Conservation (phyloP, 495 filamentous ascomycete species). For the Durotheca rogersii region DNA sequence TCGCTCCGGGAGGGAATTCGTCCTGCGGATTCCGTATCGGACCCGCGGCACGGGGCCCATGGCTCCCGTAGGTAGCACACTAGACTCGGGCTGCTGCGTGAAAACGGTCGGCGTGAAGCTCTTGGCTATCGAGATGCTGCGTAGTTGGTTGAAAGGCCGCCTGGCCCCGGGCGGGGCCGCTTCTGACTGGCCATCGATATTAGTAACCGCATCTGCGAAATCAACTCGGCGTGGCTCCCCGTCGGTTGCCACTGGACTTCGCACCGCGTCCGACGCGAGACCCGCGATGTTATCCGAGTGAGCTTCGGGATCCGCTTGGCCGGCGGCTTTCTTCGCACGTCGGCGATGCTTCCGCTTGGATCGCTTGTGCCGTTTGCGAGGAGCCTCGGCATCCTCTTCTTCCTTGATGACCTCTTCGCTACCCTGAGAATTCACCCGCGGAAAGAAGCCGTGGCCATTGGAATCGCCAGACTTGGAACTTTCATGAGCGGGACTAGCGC, state of each 20-base stretch:
- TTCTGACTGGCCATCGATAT: constrained; percentile 38
- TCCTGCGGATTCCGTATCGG: constrained; percentile 66
- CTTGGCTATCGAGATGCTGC: constrained; percentile 44
- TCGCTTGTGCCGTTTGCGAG: constrained; percentile 37
- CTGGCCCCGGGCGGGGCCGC: constrained; percentile 22
- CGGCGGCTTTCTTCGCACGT: constrained; percentile 32
- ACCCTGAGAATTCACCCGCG: constrained; percentile 25
- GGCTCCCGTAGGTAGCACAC: constrained; percentile 18
- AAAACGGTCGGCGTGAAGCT: constrained; percentile 50
- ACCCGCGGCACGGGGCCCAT: constrained; percentile 53
- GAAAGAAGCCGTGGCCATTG: constrained; percentile 29
- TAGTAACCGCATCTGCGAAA: constrained; percentile 29
- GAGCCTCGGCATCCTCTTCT: constrained; percentile 34
- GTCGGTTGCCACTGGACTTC: constrained; percentile 9
- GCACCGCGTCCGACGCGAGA: constrained; percentile 22
- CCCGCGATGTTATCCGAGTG: constrained; percentile 37
- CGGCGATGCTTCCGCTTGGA: background rate
- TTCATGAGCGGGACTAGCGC: constrained; percentile 34
- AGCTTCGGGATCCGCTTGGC: constrained; percentile 20
- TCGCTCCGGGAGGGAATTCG: constrained; percentile 74
- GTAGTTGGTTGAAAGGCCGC: constrained; percentile 44
- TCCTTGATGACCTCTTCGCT: constrained; percentile 44
- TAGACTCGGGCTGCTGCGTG: constrained; percentile 32
- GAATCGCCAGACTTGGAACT: constrained; percentile 38
- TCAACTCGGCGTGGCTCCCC: constrained; percentile 49